A percentile compares a stretch with the other conserved stretches of the same genome.
phyloP scores from a whole-genome alignment of 768 basidiomycete species.

The Royoungia palumana region DNA sequence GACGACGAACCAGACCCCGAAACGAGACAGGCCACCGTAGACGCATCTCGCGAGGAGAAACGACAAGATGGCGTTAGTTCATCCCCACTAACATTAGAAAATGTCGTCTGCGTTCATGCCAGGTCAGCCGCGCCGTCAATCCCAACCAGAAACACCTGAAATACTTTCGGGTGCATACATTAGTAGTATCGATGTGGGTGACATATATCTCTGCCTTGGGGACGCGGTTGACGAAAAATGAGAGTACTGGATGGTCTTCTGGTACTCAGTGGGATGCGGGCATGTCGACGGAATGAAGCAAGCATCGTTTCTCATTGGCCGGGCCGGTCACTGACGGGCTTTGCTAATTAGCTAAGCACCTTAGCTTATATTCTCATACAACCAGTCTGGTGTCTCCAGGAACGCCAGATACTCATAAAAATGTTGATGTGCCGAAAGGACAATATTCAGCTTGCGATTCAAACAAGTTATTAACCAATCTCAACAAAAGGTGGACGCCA shows the following conservation, averaged over 20 bases:
- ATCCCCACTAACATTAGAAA: constrained; percentile 27
- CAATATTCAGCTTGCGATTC: too few species aligned
- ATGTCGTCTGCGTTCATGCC: constrained; percentile 17
- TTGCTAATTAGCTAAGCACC: constrained; percentile 22
- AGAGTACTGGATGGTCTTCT: constrained; percentile 22
- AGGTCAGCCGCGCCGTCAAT: constrained; percentile 14
- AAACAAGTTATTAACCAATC: too few species aligned
- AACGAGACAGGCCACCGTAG: constrained; percentile 23
- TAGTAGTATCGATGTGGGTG: constrained; percentile 26
- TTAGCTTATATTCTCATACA: too few species aligned
- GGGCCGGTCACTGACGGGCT: not conserved
- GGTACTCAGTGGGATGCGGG: constrained; percentile 24
- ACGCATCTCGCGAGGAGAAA: constrained; percentile 23
- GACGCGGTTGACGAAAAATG: constrained; percentile 19
- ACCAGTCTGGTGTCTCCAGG: too few species aligned
- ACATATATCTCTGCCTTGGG: constrained; percentile 26
- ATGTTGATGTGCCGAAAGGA: too few species aligned
- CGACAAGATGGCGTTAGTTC: constrained; percentile 25
- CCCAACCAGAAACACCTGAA: too few species aligned
- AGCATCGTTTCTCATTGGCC: constrained; percentile 1
- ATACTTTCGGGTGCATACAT: constrained; percentile 23
- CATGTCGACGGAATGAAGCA: constrained; percentile 17
- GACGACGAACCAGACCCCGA: constrained; percentile 27
- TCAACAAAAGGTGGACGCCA: too few species aligned
- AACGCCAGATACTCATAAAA: too few species aligned